Conservation (phyloP, 2,329 filamentous ascomycete genomes). For the Thielaviopsis musarum region DNA sequence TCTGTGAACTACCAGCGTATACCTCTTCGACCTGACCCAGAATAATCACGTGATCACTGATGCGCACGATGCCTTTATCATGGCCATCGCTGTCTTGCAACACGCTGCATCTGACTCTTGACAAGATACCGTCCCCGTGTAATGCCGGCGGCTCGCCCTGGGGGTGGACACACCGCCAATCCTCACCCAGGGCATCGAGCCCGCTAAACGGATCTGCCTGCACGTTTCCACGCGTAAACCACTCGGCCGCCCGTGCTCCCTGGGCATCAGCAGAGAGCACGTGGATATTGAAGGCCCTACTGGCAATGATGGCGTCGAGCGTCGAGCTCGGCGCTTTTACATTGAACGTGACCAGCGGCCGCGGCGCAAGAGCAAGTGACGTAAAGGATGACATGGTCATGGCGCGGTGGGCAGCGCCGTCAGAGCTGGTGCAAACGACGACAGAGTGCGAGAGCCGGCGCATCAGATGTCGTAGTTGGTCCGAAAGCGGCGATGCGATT, state of each 20-base stretch:
- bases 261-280: slow-evolving; percentile 29
- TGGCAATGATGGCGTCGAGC: slow-evolving; percentile 30
- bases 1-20: slow-evolving; percentile 18
- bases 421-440: slow-evolving; percentile 34
- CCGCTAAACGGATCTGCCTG: slow-evolving; percentile 23
- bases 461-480: slow-evolving; percentile 35
- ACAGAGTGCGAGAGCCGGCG: slow-evolving; percentile 36
- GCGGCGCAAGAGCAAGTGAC: slow-evolving; percentile 33
- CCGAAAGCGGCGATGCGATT: slow-evolving; percentile 18
- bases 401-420: slow-evolving; percentile 22
- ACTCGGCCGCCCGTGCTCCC: slow-evolving; percentile 33
- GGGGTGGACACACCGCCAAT: neutral
- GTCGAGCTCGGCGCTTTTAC: slow-evolving; percentile 38
- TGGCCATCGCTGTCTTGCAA: slow-evolving; percentile 22
- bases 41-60: slow-evolving; percentile 35
- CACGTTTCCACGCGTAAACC: slow-evolving; percentile 33
- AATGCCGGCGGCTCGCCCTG: slow-evolving; percentile 25
- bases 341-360: slow-evolving; percentile 35
- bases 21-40: slow-evolving; percentile 34
- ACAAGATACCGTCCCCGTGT: slow-evolving; percentile 34
- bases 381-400: slow-evolving; percentile 47
- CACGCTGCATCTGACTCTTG: slow-evolving; percentile 28
- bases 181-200: slow-evolving; percentile 17
- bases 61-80: slow-evolving; percentile 25
- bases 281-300: slow-evolving; percentile 36